Evolutionary conservation across 202 grass and related monocot species (phyloP), one percentile per base, ranked within the genome.

Genomic region (Cymbopogon flexuosus): DNA sequence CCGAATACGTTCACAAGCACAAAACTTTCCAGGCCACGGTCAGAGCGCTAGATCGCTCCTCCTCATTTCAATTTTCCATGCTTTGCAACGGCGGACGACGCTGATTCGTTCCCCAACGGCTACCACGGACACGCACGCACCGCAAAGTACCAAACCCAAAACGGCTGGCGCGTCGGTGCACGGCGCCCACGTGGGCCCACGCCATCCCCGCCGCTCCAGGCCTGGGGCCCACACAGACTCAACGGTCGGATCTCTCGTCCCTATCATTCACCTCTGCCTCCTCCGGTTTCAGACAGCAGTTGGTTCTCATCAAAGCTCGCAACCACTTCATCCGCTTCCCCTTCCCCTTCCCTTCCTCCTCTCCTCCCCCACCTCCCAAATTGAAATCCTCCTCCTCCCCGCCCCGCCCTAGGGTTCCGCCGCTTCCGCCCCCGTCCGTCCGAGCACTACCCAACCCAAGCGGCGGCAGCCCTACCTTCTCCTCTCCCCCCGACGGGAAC

Each of bases 161-260:
- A n/a, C n/a, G n/a, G n/a, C n/a, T n/a, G n/a, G n/a, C n/a, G n/a
- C n/a, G n/a, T n/a, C n/a, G n/a, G n/a, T n/a, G n/a, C n/a, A n/a
- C n/a, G n/a, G n/a, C n/a, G n/a, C n/a, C n/a, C n/a, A n/a, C n/a
- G n/a, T n/a, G n/a, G n/a, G n/a, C n/a, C n/a, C n/a, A 3, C 31
- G 2, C 31, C 31, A 33, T 33, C 31, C 31, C 3, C 31, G 45
- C 62, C 77, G 63, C 45, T 52, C 76, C n/a, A 3, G 12, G 19
- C 13, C 5, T 1, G 13, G 62, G 62, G 23, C 51, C 65, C 49
- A 0, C 9, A 22, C 49, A 2, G 36, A 40, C 10, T 70, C 78
- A 80, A 80, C 78, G 78, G 78, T 80, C 78, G 65, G 65, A 80
- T 80, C 65, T 79, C 13, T 68, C 31, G 76, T 67, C 62, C 2